Conservation (phyloP, 1,284 basidiomycete genomes). For the Heterobasidion irregulare region DNA sequence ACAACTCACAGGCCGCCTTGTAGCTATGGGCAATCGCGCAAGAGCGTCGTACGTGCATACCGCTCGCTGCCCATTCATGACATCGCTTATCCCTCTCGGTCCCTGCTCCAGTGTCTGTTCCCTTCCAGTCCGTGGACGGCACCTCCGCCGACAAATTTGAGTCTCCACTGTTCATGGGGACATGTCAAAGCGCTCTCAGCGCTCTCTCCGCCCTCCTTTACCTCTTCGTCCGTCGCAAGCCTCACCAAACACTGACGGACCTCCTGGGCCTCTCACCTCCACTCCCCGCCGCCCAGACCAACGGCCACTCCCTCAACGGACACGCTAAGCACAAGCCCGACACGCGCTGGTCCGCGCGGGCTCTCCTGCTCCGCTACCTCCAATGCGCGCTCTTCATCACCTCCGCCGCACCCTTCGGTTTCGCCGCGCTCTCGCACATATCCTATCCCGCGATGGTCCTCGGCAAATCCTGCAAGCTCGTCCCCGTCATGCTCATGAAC, state of each 20-base stretch:
- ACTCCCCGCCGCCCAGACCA: conserved; percentile 10
- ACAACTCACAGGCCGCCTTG: conserved; percentile 5
- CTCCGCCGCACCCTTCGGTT: conserved; percentile 89
- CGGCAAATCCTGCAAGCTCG: conserved; percentile 97
- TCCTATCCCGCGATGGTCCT: conserved; percentile 98
- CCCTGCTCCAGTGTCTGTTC: conserved; percentile 61
- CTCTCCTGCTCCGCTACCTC: conserved; percentile 65
- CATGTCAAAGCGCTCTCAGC: conserved; percentile 79
- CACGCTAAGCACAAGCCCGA: conserved; percentile 22
- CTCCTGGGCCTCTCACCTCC: conserved; percentile 45
- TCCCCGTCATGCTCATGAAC: conserved; percentile 95
- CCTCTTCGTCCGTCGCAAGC: conserved; percentile 59
- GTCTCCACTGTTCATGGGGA: conserved; percentile 83
- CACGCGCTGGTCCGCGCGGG: conserved; percentile 27
- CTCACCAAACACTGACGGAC: conserved; percentile 40
- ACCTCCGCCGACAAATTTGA: conserved; percentile 71
- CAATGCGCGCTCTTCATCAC: conserved; percentile 89
- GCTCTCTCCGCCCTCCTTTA: conserved; percentile 76
- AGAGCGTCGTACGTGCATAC: conserved; percentile 65
- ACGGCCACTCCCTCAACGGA: conserved; percentile 8
- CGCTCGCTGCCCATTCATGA: not conserved
- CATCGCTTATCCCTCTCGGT: not conserved
- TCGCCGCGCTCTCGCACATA: conserved; percentile 90
- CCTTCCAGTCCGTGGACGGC: conserved; percentile 66
- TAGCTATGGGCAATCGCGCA: conserved; percentile 89